Conservation (phyloP, 1,139 yeast genomes). For the Citeromyces hawaiiensis region DNA sequence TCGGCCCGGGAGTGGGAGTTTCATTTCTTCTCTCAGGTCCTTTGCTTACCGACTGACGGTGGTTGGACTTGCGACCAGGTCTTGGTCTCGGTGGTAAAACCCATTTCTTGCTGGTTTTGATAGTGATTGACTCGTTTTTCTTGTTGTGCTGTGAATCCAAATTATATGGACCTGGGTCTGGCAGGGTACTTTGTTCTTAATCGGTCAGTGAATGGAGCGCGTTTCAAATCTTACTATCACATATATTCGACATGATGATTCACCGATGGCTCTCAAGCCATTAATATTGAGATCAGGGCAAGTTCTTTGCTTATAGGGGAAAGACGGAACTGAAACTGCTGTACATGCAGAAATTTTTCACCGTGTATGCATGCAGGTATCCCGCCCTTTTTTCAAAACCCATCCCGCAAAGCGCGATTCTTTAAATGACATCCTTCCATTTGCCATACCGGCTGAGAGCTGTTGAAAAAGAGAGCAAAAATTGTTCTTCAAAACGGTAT, state of each 20-base stretch:
- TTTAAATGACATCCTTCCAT: no score
- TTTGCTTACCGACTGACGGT: neutral
- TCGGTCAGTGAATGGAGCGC: neutral
- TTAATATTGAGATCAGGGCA: neutral
- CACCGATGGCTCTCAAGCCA: neutral
- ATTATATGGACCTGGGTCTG: neutral
- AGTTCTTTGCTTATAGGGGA: neutral
- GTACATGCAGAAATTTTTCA: slow-evolving; percentile 1
- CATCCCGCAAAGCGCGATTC: neutral
- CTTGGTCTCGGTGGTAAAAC: slow-evolving; percentile 18
- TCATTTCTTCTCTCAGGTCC: neutral
- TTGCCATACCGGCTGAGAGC: no score
- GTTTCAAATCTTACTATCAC: neutral
- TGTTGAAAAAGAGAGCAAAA: no score
- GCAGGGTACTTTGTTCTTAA: neutral
- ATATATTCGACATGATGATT: neutral
- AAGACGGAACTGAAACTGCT: neutral
- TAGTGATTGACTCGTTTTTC: slow-evolving; percentile 7
- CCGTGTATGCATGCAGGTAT: slow-evolving; percentile 1
- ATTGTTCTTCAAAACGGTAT: neutral
- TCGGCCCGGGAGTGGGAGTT: neutral
- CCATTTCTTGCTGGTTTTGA: slow-evolving; percentile 15
- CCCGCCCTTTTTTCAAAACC: neutral
- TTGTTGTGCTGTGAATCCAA: no score
- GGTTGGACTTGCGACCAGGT: slow-evolving; percentile 11